Base-by-base conservation (phyloP, 768 basidiomycete genomes). In the Agrocybe chaxingu region DNA sequence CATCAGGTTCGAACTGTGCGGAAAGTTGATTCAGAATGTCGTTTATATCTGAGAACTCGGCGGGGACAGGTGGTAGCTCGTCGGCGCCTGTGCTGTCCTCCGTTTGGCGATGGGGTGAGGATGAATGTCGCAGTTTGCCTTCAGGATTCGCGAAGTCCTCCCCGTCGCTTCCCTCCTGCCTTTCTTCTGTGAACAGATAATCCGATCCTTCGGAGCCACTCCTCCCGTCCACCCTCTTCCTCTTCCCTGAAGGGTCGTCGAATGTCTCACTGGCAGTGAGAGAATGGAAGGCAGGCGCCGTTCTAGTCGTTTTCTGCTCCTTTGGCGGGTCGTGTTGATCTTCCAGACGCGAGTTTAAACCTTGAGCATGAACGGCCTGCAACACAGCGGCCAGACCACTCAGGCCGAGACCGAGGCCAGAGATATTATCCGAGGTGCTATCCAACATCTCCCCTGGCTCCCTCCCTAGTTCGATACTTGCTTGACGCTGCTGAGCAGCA, bases 11-110 rank as follows among this genome's bases (percentile, higher is more conserved):
- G 51, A 91, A 86, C 52, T 84, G 83, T 4, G 81, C 74, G 19
- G 84, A 82, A 34, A 89, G 77, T 57, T 89, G 87, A 60, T 78
- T 84, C 49, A 91, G 67, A 48, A 90, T 89, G 59, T 90, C 89
- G 61, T 77, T 82, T 52, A 91, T 81, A 59, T 90, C 87, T 39
- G 79, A 74, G 63, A 85, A 87, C 60, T 81, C 84, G 29, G 75
- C 75, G 12, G 77, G 73, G 36, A 79, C 77, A 42, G 76, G 66
- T 18, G 80, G 72, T 30, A 81, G 72, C 44, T 71, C 73, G 46
- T 76, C 66, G 42, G 73, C 63, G 53, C 67, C 58, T 52, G 64
- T 59, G 47, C 61, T 58, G 8, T 59, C 56, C 35, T 67, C 64
- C 43, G 64, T 57, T 54, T 66, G 70, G 45, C 68, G 65, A 50